phyloP scores from a whole-genome alignment of 2,329 filamentous ascomycete species.

The Fusarium scirpi region DNA sequence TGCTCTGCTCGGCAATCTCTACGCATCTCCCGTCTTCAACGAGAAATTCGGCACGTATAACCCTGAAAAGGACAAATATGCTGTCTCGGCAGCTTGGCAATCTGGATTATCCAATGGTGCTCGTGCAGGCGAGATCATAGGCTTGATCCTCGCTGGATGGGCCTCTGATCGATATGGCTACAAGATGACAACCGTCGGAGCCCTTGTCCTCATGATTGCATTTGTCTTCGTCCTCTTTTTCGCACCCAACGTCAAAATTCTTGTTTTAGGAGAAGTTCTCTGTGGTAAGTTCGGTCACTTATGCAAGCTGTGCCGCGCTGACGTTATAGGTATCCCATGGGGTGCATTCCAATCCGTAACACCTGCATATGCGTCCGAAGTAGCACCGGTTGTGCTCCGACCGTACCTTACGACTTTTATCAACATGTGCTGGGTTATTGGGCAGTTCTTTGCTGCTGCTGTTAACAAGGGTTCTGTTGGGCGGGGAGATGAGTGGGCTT shows the following conservation, averaged over 20 bases:
- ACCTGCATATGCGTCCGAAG: conserved; percentile 66
- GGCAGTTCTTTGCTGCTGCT: conserved; percentile 63
- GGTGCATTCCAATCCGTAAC: conserved; percentile 65
- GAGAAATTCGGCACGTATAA: conserved; percentile 59
- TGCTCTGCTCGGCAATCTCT: conserved; percentile 62
- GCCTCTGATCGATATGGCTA: conserved; percentile 64
- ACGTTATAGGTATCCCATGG: conserved; percentile 61
- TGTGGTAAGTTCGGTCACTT: conserved; percentile 44
- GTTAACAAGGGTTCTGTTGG: conserved; percentile 59
- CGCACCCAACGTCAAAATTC: conserved; percentile 58
- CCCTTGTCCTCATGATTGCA: conserved; percentile 59
- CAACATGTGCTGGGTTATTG: conserved; percentile 69
- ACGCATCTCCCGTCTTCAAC: conserved; percentile 60
- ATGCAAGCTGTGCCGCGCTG: conserved; percentile 5
- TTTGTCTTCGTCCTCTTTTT: conserved; percentile 69
- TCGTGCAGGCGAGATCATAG: conserved; percentile 66
- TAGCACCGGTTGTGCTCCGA: conserved; percentile 61
- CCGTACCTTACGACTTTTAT: conserved; percentile 66
- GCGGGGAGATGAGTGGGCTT: conserved; percentile 60
- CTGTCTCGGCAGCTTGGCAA: conserved; percentile 68
- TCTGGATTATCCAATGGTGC: conserved; percentile 66
- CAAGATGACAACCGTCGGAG: conserved; percentile 61
- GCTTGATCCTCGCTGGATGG: conserved; percentile 66
- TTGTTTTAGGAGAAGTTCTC: conserved; percentile 63
- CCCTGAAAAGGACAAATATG: conserved; percentile 54